These are phyloP conservation scores for Leccinum olivaceopallidum DNA, from an alignment of 768 basidiomycete genomes.

Conservation along the genomic window DNA sequence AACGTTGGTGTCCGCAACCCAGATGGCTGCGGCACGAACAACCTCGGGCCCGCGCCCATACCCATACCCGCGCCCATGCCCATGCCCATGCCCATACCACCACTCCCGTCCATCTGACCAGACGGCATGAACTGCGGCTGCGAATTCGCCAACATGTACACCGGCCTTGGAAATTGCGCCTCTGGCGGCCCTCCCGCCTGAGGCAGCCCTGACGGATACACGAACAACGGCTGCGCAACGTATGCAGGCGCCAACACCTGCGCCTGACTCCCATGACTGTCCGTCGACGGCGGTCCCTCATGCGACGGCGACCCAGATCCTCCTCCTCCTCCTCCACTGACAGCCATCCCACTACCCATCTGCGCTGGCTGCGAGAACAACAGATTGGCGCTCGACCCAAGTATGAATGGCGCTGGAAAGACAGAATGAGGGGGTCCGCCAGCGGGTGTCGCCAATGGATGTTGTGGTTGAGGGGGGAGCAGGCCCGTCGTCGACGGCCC, in stretches of 20 bases:
- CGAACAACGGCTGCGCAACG: slow-evolving; percentile 32
- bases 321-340: slow-evolving; percentile 8
- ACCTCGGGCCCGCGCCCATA: slow-evolving; percentile 11
- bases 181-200: slow-evolving; percentile 29
- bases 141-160: slow-evolving; percentile 32
- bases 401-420: slow-evolving; percentile 30
- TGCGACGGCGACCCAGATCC: slow-evolving; percentile 32
- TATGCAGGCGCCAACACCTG: slow-evolving; percentile 29
- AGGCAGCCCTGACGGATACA: slow-evolving; percentile 32
- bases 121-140: slow-evolving; percentile 25
- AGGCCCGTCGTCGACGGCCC: slow-evolving; percentile 34
- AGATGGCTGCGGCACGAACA: slow-evolving; percentile 29
- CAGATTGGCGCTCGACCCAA: slow-evolving; percentile 33
- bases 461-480: slow-evolving; percentile 19
- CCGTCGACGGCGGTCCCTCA: slow-evolving; percentile 31
- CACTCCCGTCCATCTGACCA: slow-evolving; percentile 15
- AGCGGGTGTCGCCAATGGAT: background rate
- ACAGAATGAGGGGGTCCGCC: slow-evolving; percentile 2
- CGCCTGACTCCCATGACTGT: slow-evolving; percentile 34
- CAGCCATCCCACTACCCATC: slow-evolving; percentile 1
- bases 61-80: background rate
- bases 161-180: slow-evolving; percentile 25
- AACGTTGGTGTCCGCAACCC: slow-evolving; percentile 29
- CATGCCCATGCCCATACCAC: background rate
- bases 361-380: slow-evolving; percentile 27